phyloP scores from a whole-genome alignment of 768 basidiomycete species.

The Stropharia rugosoannulata region DNA sequence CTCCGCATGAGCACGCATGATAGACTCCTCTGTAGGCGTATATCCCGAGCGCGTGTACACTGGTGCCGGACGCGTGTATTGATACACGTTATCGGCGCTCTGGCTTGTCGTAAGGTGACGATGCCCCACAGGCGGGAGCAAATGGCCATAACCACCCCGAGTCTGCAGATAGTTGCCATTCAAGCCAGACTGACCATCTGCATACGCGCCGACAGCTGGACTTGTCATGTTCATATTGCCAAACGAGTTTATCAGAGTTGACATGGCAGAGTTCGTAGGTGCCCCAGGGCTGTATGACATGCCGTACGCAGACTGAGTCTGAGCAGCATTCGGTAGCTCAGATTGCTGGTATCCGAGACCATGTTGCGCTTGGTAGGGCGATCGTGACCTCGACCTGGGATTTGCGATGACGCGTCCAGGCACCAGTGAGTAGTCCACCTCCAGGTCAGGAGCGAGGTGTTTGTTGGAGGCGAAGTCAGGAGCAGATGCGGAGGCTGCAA shows the following conservation, averaged over 20 bases:
- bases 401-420: conserved; percentile 19
- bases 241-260: conserved; percentile 35
- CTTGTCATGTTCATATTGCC: conserved; percentile 21
- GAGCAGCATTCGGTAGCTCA: conserved; percentile 12
- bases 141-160: background rate
- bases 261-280: conserved; percentile 37
- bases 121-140: background rate
- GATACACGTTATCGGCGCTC: conserved; percentile 16
- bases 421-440: conserved; percentile 40
- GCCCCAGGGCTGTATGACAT: conserved; percentile 8
- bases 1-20: conserved; percentile 56
- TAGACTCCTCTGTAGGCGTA: conserved; percentile 67
- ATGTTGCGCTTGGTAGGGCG: conserved; percentile 15
- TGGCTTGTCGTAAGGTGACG: conserved; percentile 14
- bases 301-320: conserved; percentile 12
- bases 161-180: conserved; percentile 11
- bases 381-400: conserved; percentile 14
- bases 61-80: conserved; percentile 21
- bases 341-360: conserved; percentile 1
- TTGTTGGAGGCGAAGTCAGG: conserved; percentile 25
- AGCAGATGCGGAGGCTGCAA: conserved; percentile 17
- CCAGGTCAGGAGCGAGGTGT: conserved; percentile 23
- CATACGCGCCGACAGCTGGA: conserved; percentile 8
- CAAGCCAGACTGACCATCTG: background rate
- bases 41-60: conserved; percentile 46